Conservation (phyloP, 495 filamentous ascomycete genomes). For the Tetracladium setigerum region DNA sequence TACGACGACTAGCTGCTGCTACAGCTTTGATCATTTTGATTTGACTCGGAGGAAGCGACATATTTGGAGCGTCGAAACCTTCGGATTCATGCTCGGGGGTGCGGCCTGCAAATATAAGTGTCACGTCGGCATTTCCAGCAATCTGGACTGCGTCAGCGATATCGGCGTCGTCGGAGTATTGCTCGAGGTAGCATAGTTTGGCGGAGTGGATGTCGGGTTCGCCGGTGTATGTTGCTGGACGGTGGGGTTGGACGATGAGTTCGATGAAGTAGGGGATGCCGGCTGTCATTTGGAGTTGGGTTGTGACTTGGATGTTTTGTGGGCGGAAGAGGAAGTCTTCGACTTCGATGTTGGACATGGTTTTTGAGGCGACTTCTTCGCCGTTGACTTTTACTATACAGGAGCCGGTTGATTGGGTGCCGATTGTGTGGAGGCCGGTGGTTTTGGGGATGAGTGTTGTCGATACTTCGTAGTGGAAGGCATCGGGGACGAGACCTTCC, state of each 20-base stretch:
- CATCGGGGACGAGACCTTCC: not conserved
- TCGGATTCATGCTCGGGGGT: conserved; percentile 40
- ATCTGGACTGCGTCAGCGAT: conserved; percentile 36
- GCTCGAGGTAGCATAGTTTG: conserved; percentile 2
- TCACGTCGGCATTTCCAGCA: conserved; percentile 45
- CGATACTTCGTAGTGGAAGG: not conserved
- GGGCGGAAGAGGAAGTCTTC: conserved; percentile 9
- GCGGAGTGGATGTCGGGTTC: conserved; percentile 1
- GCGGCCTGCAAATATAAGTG: conserved; percentile 53
- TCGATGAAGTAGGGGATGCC: not conserved
- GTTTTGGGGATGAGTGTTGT: conserved; percentile 3
- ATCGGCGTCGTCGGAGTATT: not conserved
- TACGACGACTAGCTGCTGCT: conserved; percentile 45
- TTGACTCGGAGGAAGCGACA: conserved; percentile 36
- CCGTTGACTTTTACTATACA: not conserved
- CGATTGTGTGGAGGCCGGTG: conserved; percentile 5
- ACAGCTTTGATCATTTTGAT: conserved; percentile 48
- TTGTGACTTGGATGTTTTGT: not conserved
- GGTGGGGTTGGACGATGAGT: not conserved
- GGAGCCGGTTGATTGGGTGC: not conserved
- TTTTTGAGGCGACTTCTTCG: not conserved
- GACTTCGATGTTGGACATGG: not conserved
- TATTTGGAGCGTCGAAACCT: conserved; percentile 31
- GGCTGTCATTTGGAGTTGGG: not conserved
- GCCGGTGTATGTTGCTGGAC: not conserved